Percentiles rank a stretch among this genome's conserved stretches.
phyloP scores from a whole-genome alignment of 2,329 filamentous ascomycete genomes.

The Zymoseptoria ardabiliae region DNA sequence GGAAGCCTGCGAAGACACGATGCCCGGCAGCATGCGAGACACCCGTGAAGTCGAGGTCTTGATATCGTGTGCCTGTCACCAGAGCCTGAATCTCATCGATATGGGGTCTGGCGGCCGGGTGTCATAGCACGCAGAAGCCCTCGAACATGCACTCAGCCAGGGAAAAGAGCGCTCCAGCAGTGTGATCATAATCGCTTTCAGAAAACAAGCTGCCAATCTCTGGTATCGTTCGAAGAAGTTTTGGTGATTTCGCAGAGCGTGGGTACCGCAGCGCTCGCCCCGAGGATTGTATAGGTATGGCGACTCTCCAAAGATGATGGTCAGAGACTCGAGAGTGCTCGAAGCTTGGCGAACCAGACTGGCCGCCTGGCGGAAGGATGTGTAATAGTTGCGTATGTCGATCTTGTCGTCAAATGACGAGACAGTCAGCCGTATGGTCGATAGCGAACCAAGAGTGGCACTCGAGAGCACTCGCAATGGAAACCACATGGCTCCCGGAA shows the following conservation, averaged over 20 bases:
- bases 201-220: conserved; percentile 2
- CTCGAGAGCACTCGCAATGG: conserved; percentile 6
- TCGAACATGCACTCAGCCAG: conserved; percentile 2
- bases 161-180: conserved; percentile 3
- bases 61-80: background rate
- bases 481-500: conserved; percentile 10
- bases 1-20: background rate
- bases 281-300: background rate
- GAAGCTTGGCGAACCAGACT: background rate
- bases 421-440: conserved; percentile 4
- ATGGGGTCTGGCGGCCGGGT: background rate
- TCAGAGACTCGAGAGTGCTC: conserved; percentile 66
- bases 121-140: conserved; percentile 3
- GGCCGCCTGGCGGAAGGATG: conserved; percentile 2
- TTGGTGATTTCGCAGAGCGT: background rate
- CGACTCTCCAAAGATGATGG: conserved; percentile 86
- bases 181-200: conserved; percentile 1
- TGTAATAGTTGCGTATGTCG: conserved; percentile 8
- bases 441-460: conserved; percentile 2
- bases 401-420: background rate
- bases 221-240: conserved; percentile 1
- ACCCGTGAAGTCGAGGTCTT: background rate
- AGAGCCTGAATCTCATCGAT: background rate
- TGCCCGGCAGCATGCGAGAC: background rate
- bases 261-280: background rate